A percentile compares a stretch with the other conserved stretches of the same genome.
Evolutionary conservation across 768 basidiomycete genomes (phyloP).

Genomic region (Termitomyces sp.): DNA sequence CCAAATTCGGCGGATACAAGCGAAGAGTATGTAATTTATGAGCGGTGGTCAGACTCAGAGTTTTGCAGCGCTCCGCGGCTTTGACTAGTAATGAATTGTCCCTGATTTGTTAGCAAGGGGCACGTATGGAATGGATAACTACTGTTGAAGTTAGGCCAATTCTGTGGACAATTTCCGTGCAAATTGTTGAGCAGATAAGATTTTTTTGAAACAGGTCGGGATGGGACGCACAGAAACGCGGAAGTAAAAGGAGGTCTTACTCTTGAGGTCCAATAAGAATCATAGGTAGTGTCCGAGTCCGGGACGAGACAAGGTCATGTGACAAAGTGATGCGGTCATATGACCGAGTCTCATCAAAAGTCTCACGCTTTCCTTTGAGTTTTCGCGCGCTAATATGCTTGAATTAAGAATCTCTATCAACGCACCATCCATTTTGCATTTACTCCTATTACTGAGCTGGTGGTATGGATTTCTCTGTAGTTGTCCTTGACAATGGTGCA

Average conservation of each 20-base stretch:
- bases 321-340: background rate
- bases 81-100: background rate
- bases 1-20: background rate
- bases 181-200: no score
- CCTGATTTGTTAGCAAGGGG: background rate
- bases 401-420: no score
- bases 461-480: conserved; percentile 23
- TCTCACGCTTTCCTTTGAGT: background rate
- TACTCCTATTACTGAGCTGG: no score
- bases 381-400: no score
- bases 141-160: background rate
- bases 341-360: background rate
- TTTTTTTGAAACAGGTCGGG: background rate
- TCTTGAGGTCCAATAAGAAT: no score
- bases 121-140: background rate
- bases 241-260: background rate
- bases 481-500: conserved; percentile 88
- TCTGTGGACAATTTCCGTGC: background rate
- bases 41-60: background rate
- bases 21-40: background rate
- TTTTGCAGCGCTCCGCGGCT: background rate
- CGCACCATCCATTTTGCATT: background rate
- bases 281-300: no score
- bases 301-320: background rate
- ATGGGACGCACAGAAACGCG: background rate